Conservation (phyloP, 768 basidiomycete species). For the Pholiota microspora region DNA sequence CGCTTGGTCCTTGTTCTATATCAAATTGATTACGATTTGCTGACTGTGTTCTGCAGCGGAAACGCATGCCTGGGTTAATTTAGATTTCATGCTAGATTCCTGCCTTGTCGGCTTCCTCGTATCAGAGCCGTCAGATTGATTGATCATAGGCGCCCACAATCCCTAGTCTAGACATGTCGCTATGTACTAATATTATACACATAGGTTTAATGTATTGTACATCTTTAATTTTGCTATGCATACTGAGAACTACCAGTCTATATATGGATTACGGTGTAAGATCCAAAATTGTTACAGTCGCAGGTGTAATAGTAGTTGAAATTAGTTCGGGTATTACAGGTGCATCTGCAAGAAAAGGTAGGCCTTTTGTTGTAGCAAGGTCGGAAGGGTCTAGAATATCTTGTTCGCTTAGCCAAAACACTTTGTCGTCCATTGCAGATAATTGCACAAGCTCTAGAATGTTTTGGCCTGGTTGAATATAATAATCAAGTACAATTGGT, state of each 20-base stretch:
- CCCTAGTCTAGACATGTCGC: background rate
- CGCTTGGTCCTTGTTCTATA: conserved; percentile 23
- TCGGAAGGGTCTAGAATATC: conserved; percentile 6
- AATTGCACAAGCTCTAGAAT: conserved; percentile 50
- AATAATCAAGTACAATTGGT: conserved; percentile 31
- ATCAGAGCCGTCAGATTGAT: conserved; percentile 47
- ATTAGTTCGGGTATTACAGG: background rate
- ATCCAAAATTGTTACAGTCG: background rate
- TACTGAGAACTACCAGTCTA: too few species aligned
- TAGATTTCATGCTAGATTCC: conserved; percentile 92
- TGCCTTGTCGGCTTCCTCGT: conserved; percentile 92
- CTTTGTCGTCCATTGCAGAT: conserved; percentile 34
- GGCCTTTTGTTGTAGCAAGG: background rate
- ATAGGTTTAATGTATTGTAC: conserved; percentile 7
- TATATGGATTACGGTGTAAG: background rate
- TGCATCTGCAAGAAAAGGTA: background rate
- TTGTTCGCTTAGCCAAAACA: conserved; percentile 45
- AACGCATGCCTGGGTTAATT: conserved; percentile 96
- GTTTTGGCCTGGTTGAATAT: conserved; percentile 43
- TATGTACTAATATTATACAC: conserved; percentile 8
- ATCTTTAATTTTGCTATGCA: background rate
- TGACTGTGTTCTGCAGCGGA: conserved; percentile 46
- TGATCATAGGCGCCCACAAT: background rate
- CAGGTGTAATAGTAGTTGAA: conserved; percentile 1
- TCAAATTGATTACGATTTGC: background rate